Evolutionary conservation across 331 rosid genomes (phyloP), one percentile per base, ranked within the genome.

Genomic region (Erythrophleum ivorense): DNA sequence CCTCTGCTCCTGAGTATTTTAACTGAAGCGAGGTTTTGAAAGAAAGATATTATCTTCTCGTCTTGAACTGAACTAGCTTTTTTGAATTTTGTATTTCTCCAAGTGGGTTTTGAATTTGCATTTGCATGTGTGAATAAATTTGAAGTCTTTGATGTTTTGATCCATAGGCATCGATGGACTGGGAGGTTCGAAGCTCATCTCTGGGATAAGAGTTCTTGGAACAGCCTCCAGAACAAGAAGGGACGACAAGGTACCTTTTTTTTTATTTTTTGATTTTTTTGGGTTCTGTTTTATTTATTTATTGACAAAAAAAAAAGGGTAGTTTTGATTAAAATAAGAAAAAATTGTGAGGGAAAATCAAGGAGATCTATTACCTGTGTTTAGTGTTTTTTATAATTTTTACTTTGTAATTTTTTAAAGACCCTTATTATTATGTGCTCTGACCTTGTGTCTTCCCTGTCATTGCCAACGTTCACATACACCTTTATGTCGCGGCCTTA

Each of bases 171-270:
- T 83, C 85, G 98, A 76, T 94, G 98, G 99, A 96, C 99, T 4
- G 99, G 99, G 29, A 89, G 98, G 83, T 96, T 85, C 82, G 99
- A 95, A 88, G 99, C 99, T 76, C 98, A 95, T 70, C 91, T 95
- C 15, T 95, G 99, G 99, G 99, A 96, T 73, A 96, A 96, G 88
- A 88, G 82, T 67, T 89, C 91, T 5, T 93, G 98, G 99, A 96
- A 96, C 80, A 90, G 31, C 80, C 73, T 91, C 81, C 98, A 93
- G 85, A 92, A 84, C 87, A 96, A 96, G 83, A 96, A 92, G 82
- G 99, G 99, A 79, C 84, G 91, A 58, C 99, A 96, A 90, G 99
- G 99, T 96, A 69, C 73, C 46, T 79, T 87, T 16, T 15, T 7
- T 71, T 57, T 3, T 0, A 1, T 1, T 7, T 7, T 74, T 68